Conservation (phyloP, 1,139 yeast species). For the Keqinozyma sinolaborantium region DNA sequence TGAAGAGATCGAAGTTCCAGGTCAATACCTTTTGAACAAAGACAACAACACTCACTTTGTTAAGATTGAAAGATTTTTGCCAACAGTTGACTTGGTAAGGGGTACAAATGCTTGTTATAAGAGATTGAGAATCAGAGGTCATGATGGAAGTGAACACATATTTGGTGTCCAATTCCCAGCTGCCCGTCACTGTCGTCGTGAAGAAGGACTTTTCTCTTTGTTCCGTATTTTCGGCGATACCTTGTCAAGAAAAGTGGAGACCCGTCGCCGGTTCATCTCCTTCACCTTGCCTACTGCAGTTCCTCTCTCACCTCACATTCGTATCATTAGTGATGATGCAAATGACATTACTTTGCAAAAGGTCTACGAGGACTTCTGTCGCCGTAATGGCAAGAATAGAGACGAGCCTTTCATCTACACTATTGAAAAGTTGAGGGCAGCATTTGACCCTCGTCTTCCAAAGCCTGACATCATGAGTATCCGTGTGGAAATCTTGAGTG, state of each 20-base stretch:
- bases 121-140: conserved; percentile 85
- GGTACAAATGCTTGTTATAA: conserved; percentile 93
- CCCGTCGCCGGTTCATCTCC: conserved; percentile 79
- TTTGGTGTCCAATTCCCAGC: conserved; percentile 98
- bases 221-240: conserved; percentile 86
- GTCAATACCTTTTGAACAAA: conserved; percentile 82
- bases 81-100: conserved; percentile 83
- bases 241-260: conserved; percentile 76
- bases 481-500: conserved; percentile 84
- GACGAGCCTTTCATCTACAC: conserved; percentile 91
- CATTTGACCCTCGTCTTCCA: conserved; percentile 88
- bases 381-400: conserved; percentile 65
- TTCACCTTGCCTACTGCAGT: conserved; percentile 90
- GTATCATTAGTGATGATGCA: conserved; percentile 83
- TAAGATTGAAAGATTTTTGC: conserved; percentile 89
- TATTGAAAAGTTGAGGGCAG: conserved; percentile 83
- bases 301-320: conserved; percentile 91
- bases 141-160: conserved; percentile 87
- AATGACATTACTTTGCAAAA: conserved; percentile 78
- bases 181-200: conserved; percentile 95
- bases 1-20: conserved; percentile 97
- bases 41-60: conserved; percentile 86
- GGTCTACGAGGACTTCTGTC: conserved; percentile 86
- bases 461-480: conserved; percentile 89
- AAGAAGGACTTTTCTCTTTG: conserved; percentile 88